phyloP scores from a whole-genome alignment of 805 yeast species.

The Grigorovia humatica region DNA sequence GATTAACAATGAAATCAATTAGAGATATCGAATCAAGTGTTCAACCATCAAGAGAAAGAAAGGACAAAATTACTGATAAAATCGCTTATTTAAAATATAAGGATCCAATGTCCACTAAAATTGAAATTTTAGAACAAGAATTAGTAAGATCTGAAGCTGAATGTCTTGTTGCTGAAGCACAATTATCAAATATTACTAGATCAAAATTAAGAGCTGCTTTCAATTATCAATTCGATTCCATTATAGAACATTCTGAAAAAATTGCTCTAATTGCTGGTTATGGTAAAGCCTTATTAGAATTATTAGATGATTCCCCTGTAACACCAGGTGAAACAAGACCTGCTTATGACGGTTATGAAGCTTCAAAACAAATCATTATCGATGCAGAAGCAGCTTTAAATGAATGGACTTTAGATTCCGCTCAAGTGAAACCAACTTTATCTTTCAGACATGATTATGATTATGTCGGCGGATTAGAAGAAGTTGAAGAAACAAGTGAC shows the following conservation, averaged over 20 bases:
- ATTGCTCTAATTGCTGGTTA: constrained; percentile 79
- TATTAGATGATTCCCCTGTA: constrained; percentile 75
- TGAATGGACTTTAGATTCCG: constrained; percentile 74
- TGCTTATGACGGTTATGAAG: constrained; percentile 81
- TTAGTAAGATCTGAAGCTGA: constrained; percentile 88
- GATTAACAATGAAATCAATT: constrained; percentile 69
- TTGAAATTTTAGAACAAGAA: constrained; percentile 75
- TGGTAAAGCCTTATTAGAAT: constrained; percentile 77
- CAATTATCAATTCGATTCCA: constrained; percentile 75
- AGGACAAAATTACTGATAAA: constrained; percentile 74
- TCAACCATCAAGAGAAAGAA: constrained; percentile 80
- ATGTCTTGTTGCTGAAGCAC: constrained; percentile 85
- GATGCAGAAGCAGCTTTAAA: constrained; percentile 79
- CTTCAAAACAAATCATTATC: constrained; percentile 76
- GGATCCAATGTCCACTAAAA: constrained; percentile 68
- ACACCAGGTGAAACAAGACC: constrained; percentile 91
- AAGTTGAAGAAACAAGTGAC: constrained; percentile 10
- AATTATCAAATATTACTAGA: constrained; percentile 78
- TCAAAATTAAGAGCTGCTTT: constrained; percentile 77
- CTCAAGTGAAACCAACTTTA: constrained; percentile 73
- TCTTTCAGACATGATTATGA: constrained; percentile 40
- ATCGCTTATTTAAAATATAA: constrained; percentile 76
- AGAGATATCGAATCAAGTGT: constrained; percentile 82
- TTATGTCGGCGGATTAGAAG: too few species aligned
- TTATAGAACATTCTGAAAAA: constrained; percentile 79